Conservation (phyloP, 2,329 filamentous ascomycete species). For the Bisporella sp. region DNA sequence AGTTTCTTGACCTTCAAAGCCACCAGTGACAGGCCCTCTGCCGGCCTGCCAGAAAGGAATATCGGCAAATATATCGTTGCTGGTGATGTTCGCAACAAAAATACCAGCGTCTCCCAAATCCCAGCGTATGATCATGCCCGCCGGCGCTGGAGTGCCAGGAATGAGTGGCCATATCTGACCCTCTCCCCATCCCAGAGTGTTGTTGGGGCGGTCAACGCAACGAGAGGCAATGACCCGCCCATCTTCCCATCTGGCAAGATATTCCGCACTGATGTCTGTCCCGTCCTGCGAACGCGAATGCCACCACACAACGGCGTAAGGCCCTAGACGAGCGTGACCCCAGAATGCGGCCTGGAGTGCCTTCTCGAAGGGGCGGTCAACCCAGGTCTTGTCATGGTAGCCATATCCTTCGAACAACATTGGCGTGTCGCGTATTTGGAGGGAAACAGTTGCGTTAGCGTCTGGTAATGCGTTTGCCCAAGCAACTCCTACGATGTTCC, state of each 20-base stretch:
- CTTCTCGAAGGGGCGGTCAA: neutral
- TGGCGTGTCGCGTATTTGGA: neutral
- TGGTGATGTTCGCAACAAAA: neutral
- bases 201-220: neutral
- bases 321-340: neutral
- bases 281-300: neutral
- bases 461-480: neutral
- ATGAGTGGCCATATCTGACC: neutral
- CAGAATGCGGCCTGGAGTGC: neutral
- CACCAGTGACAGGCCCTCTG: neutral
- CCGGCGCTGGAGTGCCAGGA: neutral
- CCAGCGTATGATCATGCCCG: neutral
- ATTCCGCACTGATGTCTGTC: neutral
- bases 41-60: neutral
- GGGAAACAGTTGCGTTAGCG: neutral
- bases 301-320: neutral
- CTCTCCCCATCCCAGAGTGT: neutral
- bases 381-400: neutral
- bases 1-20: neutral
- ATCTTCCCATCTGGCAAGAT: neutral
- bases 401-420: neutral
- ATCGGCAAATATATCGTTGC: neutral
- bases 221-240: neutral
- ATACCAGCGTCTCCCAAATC: neutral
- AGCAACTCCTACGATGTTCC: neutral